phyloP scores from a whole-genome alignment of 495 filamentous ascomycete species.

The Penicillium samsonianum region DNA sequence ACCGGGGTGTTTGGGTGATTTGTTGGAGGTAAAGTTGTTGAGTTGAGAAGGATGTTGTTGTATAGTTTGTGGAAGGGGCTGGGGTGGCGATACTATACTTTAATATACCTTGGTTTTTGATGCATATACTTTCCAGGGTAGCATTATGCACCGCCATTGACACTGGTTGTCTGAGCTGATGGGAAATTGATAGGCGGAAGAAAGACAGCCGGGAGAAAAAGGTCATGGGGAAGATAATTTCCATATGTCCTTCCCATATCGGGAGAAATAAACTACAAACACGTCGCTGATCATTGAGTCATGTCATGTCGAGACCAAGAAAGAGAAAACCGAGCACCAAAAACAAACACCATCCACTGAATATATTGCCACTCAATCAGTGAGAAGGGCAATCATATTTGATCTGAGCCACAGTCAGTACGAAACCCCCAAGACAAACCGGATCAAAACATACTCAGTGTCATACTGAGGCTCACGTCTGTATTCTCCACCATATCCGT shows the following conservation, averaged over 20 bases:
- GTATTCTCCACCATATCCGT: constrained; percentile 98
- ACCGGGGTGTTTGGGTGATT: background rate
- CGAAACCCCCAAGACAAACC: constrained; percentile 3
- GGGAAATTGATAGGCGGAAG: background rate
- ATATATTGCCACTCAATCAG: constrained; percentile 9
- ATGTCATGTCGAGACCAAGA: constrained; percentile 25
- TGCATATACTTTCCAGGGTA: constrained; percentile 5
- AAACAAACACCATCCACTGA: constrained; percentile 7
- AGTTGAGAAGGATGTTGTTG: background rate
- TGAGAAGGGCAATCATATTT: constrained; percentile 30
- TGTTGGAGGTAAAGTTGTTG: background rate
- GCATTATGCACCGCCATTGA: background rate
- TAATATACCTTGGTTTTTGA: background rate
- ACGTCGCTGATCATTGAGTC: constrained; percentile 36
- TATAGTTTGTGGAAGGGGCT: background rate
- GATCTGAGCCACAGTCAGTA: constrained; percentile 34
- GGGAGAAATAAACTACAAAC: constrained; percentile 29
- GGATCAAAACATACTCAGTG: constrained; percentile 66
- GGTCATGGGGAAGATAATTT: constrained; percentile 1
- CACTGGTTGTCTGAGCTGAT: background rate
- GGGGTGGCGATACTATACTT: constrained; percentile 1
- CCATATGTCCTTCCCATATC: constrained; percentile 11
- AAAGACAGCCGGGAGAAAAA: background rate
- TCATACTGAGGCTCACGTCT: constrained; percentile 98
- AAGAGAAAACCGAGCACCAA: constrained; percentile 7